Conservation (phyloP, 495 filamentous ascomycete species). For the Lentithecium fluviatile region DNA sequence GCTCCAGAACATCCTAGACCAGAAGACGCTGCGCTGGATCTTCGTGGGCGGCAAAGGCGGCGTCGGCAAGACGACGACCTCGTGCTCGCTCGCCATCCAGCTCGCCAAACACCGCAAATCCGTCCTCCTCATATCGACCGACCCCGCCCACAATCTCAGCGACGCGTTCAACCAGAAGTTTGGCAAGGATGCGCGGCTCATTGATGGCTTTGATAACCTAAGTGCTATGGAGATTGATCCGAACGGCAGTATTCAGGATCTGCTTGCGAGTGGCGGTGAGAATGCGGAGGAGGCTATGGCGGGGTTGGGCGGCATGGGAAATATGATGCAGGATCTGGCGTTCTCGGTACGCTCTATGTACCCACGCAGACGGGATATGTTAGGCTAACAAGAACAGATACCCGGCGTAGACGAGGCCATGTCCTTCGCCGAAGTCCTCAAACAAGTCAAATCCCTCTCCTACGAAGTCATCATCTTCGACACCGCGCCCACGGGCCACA, state of each 20-base stretch:
- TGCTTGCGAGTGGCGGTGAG: slow-evolving; percentile 78
- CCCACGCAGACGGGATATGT: no score
- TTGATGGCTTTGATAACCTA: slow-evolving; percentile 89
- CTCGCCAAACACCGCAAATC: slow-evolving; percentile 94
- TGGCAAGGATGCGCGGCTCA: slow-evolving; percentile 91
- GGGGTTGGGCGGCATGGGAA: slow-evolving; percentile 62
- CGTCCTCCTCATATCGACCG: slow-evolving; percentile 95
- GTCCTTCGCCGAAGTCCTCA: slow-evolving; percentile 98
- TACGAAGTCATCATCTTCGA: slow-evolving; percentile 99
- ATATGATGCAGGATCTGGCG: slow-evolving; percentile 73
- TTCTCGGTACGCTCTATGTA: slow-evolving; percentile 59
- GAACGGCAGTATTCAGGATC: slow-evolving; percentile 94
- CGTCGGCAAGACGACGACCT: slow-evolving; percentile 99
- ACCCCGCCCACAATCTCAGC: slow-evolving; percentile 96
- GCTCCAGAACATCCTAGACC: slow-evolving; percentile 90
- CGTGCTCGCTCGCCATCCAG: slow-evolving; percentile 96
- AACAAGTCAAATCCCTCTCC: slow-evolving; percentile 98
- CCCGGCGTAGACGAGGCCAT: slow-evolving; percentile 98
- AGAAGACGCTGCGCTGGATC: slow-evolving; percentile 95
- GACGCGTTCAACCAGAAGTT: slow-evolving; percentile 99
- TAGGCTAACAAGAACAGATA: slow-evolving; percentile 62
- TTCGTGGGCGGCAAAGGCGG: slow-evolving; percentile 99
- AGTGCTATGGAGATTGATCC: slow-evolving; percentile 99
- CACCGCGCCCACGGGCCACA: slow-evolving; percentile 98
- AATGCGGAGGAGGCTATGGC: slow-evolving; percentile 66